These are phyloP conservation scores for Stagonosporopsis rhizophila DNA, from an alignment of 2,329 filamentous ascomycete genomes.

Conservation along the genomic window DNA sequence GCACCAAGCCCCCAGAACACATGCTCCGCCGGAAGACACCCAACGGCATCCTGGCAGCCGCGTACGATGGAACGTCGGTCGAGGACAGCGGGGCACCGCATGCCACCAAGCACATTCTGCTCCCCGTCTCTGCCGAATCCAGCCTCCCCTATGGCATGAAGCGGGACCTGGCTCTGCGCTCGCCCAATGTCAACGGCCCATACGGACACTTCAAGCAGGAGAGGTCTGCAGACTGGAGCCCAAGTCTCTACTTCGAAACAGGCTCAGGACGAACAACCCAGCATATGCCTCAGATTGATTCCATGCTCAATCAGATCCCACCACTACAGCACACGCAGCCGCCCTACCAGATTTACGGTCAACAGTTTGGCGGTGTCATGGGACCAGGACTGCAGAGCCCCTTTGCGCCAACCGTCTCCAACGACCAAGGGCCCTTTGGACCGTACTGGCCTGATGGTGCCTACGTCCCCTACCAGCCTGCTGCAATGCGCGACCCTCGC, in stretches of 20 bases:
- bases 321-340: constrained; percentile 57
- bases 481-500: constrained; percentile 50
- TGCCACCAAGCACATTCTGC: constrained; percentile 81
- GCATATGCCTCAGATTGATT: constrained; percentile 64
- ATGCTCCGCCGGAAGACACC: constrained; percentile 91
- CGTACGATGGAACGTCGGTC: constrained; percentile 83
- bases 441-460: constrained; percentile 53
- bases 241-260: constrained; percentile 46
- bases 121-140: constrained; percentile 65
- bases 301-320: constrained; percentile 65
- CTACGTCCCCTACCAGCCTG: constrained; percentile 50
- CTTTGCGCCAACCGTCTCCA: constrained; percentile 50
- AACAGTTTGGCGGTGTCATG: constrained; percentile 41
- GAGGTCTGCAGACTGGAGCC: constrained; percentile 41
- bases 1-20: constrained; percentile 65
- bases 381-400: constrained; percentile 45
- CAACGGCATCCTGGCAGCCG: constrained; percentile 88
- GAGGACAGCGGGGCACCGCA: constrained; percentile 77
- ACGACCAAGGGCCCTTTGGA: constrained; percentile 50
- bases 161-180: constrained; percentile 48
- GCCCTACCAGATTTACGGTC: constrained; percentile 53
- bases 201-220: constrained; percentile 31
- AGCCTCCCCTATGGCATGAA: constrained; percentile 41
- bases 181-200: constrained; percentile 30
- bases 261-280: constrained; percentile 48